phyloP scores from a whole-genome alignment of 2,329 filamentous ascomycete species.

The Cylindrodendrum hubeiense region DNA sequence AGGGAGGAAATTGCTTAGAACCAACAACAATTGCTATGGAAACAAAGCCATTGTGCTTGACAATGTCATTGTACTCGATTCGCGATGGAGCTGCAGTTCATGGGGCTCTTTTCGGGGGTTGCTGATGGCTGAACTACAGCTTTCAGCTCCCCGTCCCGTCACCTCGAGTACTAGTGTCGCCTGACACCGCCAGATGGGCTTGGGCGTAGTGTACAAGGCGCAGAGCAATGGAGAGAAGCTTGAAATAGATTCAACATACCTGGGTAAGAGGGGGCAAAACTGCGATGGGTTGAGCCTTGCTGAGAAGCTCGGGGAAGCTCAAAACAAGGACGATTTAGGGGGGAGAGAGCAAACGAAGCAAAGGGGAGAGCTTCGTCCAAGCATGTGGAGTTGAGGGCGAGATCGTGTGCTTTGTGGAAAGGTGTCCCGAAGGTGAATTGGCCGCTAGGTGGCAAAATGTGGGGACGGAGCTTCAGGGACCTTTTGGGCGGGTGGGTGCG shows the following conservation, averaged over 20 bases:
- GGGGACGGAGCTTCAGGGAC: conserved; percentile 42
- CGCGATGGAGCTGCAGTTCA: neutral
- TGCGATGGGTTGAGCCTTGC: conserved; percentile 33
- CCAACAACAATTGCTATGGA: neutral
- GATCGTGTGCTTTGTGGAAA: conserved; percentile 51
- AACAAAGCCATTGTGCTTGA: neutral
- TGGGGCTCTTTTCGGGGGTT: neutral
- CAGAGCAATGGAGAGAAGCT: neutral
- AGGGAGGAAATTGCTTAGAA: neutral
- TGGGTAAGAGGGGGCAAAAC: conserved; percentile 22
- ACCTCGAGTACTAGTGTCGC: neutral
- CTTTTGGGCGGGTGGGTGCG: conserved; percentile 22
- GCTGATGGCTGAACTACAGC: conserved; percentile 23
- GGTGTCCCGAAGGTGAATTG: conserved; percentile 49
- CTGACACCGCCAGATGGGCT: conserved; percentile 36
- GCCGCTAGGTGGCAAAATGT: conserved; percentile 40
- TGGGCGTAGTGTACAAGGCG: conserved; percentile 1
- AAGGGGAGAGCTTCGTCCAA: conserved; percentile 36
- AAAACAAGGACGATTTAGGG: conserved; percentile 34
- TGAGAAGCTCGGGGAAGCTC: conserved; percentile 35
- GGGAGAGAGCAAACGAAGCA: conserved; percentile 11
- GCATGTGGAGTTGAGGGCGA: conserved; percentile 37
- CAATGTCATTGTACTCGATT: neutral
- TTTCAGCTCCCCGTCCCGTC: conserved; percentile 25
- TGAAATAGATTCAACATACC: conserved; percentile 36